A percentile compares a stretch with the other conserved stretches of the same genome.
Evolutionary conservation across 192 early-diverging fungal species (phyloP).

Genomic region (Gigaspora rosea): DNA sequence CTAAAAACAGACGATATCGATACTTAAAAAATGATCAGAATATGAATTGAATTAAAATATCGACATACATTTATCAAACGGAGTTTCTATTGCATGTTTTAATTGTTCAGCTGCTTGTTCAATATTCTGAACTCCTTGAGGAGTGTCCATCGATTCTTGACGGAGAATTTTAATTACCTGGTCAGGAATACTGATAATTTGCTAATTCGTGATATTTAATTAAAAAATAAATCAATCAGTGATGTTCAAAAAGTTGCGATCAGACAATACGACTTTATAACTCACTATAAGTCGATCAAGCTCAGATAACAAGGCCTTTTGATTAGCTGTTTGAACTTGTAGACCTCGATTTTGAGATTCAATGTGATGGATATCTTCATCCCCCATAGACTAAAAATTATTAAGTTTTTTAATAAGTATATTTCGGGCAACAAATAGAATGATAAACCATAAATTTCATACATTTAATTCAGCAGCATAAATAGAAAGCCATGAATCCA

Average conservation of each 20-base stretch:
- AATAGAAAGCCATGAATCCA: slow-evolving; percentile 84
- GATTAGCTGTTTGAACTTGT: slow-evolving; percentile 87
- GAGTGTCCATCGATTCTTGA: slow-evolving; percentile 65
- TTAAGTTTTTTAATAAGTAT: background rate
- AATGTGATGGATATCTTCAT: slow-evolving; percentile 94
- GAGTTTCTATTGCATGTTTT: slow-evolving; percentile 65
- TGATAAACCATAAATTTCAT: slow-evolving; percentile 33
- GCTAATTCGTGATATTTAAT: slow-evolving; percentile 26
- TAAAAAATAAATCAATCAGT: background rate
- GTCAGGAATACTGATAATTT: slow-evolving; percentile 64
- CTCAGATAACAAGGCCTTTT: slow-evolving; percentile 82
- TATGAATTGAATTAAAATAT: background rate
- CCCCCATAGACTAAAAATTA: slow-evolving; percentile 78
- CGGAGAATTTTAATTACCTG: slow-evolving; percentile 62
- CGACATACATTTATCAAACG: slow-evolving; percentile 53
- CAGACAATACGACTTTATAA: background rate
- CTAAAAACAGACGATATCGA: background rate
- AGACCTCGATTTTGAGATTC: slow-evolving; percentile 89
- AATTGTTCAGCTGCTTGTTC: slow-evolving; percentile 67
- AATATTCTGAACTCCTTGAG: slow-evolving; percentile 58
- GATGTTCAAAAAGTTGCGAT: background rate
- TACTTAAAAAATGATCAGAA: background rate
- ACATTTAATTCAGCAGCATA: slow-evolving; percentile 89
- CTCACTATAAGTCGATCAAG: slow-evolving; percentile 78
- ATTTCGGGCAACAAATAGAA: slow-evolving; percentile 2